Base-by-base conservation (phyloP, 805 yeast species). In the Citeromyces nyonsensis region DNA sequence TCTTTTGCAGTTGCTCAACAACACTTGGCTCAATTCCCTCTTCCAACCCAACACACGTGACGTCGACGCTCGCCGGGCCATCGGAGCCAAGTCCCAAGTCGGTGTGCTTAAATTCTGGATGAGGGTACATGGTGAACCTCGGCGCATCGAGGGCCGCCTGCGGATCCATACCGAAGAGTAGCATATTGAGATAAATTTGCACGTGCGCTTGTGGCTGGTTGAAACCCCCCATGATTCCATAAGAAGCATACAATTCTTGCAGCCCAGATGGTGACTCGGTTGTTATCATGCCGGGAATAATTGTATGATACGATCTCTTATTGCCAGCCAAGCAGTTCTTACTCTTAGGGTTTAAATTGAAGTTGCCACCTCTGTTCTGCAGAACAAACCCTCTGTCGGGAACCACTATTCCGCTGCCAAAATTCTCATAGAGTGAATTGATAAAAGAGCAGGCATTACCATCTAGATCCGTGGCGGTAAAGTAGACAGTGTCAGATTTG, bases 201-300 rank as follows among this genome's bases (percentile, higher is more conserved):
- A 81, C 72, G 42, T 81, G 93, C 2, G 86, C 86, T 43, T 78
- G 83, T 3, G 93, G 93, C 49, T 82, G 94, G 58, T 75, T 79
- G 55, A 73, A 81, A 0, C 88, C 93, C 11, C 94, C 94, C 84
- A 79, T 80, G 38, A 77, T 80, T 32, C 88, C 91, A 42, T 63
- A 75, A n/a, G 76, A 55, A 1, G 85, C 84, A 44, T 62, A 73
- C n/a, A 81, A 51, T 18, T 66, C 68, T 18, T 56, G 61, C 22
- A 18, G 7, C 6, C 22, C 22, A 5, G 22, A 18, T 4, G 37
- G 38, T 2, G 25, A 32, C 4, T 25, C 35, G 3, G 56, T 49
- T 10, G 93, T 81, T 22, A 81, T 66, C 74, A 81, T 66, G 0
- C 84, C 82, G 1, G 93, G 93, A 37, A 81, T 80, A 36, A 81